These are phyloP conservation scores for Chytridium lagenaria DNA, from an alignment of 371 early-diverging fungal genomes.

Conservation along the genomic window DNA sequence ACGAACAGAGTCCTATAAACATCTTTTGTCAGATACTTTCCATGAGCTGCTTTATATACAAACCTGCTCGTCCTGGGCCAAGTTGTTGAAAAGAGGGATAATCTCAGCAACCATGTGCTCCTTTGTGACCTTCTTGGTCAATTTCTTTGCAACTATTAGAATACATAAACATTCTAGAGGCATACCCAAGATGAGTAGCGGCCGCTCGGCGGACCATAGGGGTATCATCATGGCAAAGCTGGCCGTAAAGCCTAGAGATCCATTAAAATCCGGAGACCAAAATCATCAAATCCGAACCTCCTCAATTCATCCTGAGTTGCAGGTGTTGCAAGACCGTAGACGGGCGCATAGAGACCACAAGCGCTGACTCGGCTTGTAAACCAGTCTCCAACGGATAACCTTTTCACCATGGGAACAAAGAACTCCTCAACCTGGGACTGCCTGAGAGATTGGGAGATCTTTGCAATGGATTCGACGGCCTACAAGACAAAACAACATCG, in stretches of 20 bases:
- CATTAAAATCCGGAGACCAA: not conserved
- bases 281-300: constrained; percentile 54
- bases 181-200: constrained; percentile 85
- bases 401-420: constrained; percentile 88
- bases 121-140: constrained; percentile 71
- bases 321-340: constrained; percentile 72
- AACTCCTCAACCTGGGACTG: constrained; percentile 83
- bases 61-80: constrained; percentile 86
- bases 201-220: constrained; percentile 98
- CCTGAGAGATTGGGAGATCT: constrained; percentile 74
- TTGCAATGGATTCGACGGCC: constrained; percentile 93
- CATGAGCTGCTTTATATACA: not conserved
- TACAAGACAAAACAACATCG: constrained; percentile 42
- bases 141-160: constrained; percentile 40
- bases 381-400: constrained; percentile 94
- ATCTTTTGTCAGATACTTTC: not conserved
- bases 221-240: constrained; percentile 90
- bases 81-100: constrained; percentile 77
- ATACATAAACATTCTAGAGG: not conserved
- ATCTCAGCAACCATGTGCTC: constrained; percentile 77
- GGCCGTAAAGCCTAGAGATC: constrained; percentile 54
- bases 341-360: constrained; percentile 87
- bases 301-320: constrained; percentile 85
- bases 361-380: constrained; percentile 96
- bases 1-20: constrained; percentile 95